Conservation (phyloP, 768 basidiomycete species). For the Pleurotus platypus region DNA sequence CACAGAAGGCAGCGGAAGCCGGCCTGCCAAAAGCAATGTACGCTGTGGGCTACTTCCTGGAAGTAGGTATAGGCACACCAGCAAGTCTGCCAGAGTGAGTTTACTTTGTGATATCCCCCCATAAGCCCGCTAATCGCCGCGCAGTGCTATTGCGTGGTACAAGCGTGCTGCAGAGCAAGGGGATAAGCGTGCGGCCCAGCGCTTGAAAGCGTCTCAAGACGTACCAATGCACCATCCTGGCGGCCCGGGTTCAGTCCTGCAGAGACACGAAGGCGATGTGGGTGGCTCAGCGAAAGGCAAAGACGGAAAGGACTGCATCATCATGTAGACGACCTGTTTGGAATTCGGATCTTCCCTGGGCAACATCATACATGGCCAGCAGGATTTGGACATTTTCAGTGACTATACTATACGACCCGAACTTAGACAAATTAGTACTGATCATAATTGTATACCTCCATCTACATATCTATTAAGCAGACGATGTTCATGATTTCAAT, state of each 20-base stretch:
- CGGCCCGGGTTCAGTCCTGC: slow-evolving; percentile 58
- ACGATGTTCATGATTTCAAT: no score
- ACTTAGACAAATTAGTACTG: no score
- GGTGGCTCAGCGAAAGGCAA: slow-evolving; percentile 41
- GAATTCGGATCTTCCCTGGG: no score
- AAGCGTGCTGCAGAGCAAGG: slow-evolving; percentile 88
- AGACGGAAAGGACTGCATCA: slow-evolving; percentile 81
- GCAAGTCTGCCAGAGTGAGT: slow-evolving; percentile 66
- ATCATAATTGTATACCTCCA: no score
- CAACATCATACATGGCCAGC: no score
- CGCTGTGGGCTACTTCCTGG: slow-evolving; percentile 95
- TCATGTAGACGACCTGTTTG: slow-evolving; percentile 56
- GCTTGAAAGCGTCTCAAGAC: slow-evolving; percentile 62
- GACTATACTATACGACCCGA: no score
- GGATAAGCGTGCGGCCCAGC: slow-evolving; percentile 89
- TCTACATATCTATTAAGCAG: no score
- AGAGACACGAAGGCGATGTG: slow-evolving; percentile 47
- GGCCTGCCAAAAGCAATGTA: slow-evolving; percentile 97
- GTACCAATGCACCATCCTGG: slow-evolving; percentile 55
- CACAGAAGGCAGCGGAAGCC: slow-evolving; percentile 89
- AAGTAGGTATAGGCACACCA: slow-evolving; percentile 86
- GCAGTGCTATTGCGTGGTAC: slow-evolving; percentile 76
- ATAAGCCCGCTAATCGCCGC: slow-evolving; percentile 4
- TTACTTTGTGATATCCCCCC: slow-evolving; percentile 8
- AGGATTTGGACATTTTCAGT: no score